Evolutionary conservation across 345 rosid species (phyloP).

Genomic region (Durio zibethinus): DNA sequence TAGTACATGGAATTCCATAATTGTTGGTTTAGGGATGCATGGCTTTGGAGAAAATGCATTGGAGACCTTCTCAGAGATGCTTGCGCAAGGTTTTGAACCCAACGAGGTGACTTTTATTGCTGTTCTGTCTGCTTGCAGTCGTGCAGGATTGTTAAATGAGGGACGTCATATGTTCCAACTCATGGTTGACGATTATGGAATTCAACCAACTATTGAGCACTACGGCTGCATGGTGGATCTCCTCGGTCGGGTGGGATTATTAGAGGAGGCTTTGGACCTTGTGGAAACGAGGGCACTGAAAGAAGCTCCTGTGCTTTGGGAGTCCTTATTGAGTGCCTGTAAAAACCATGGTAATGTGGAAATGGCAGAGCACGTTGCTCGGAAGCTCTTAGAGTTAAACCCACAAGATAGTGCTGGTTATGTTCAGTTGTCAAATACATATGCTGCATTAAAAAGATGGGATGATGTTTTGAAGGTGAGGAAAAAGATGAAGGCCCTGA

Average conservation of each 20-base stretch:
- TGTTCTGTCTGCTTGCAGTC: constrained; percentile 53
- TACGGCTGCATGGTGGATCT: constrained; percentile 54
- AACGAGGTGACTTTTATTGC: constrained; percentile 37
- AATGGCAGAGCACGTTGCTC: constrained; percentile 38
- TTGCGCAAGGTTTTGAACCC: constrained; percentile 38
- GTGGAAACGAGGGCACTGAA: constrained; percentile 26
- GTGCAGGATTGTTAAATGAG: constrained; percentile 46
- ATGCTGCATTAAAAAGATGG: constrained; percentile 40
- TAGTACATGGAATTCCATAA: constrained; percentile 52
- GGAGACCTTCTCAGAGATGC: constrained; percentile 49
- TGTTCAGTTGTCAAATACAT: constrained; percentile 42
- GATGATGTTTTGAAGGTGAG: constrained; percentile 35
- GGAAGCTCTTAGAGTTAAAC: constrained; percentile 29
- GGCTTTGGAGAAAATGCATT: constrained; percentile 43
- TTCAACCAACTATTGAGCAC: constrained; percentile 48
- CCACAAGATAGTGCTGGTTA: constrained; percentile 31
- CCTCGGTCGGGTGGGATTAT: constrained; percentile 39
- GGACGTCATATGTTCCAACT: constrained; percentile 35
- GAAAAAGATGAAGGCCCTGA: constrained; percentile 34
- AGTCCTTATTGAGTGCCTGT: constrained; percentile 37
- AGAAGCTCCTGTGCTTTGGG: constrained; percentile 30
- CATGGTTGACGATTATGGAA: constrained; percentile 36
- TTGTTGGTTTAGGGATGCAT: constrained; percentile 45
- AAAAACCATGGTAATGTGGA: constrained; percentile 41
- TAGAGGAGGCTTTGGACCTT: constrained; percentile 43